Percentiles rank a stretch among this genome's conserved stretches.
Conservation (phyloP, 768 basidiomycete species). For the Tylopilus cervinicoccineus region DNA sequence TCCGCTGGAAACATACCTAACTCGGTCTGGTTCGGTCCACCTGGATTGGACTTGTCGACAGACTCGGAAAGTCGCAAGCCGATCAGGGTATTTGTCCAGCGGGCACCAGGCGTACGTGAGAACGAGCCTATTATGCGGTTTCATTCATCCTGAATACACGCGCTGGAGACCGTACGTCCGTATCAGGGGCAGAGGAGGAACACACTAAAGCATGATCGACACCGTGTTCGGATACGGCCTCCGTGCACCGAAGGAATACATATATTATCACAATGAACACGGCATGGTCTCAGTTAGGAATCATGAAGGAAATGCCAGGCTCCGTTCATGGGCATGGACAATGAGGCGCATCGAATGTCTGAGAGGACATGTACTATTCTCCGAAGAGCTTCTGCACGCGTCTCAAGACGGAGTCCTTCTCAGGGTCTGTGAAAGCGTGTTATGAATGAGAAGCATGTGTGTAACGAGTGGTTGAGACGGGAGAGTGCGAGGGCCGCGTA, state of each 20-base stretch:
- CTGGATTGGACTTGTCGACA: conserved; percentile 25
- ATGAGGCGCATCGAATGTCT: conserved; percentile 14
- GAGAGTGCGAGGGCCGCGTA: conserved; percentile 34
- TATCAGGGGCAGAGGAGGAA: conserved; percentile 9
- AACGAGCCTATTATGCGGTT: conserved; percentile 70
- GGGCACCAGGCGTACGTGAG: conserved; percentile 60
- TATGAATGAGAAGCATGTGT: conserved; percentile 13
- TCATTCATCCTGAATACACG: conserved; percentile 37
- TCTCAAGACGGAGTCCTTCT: conserved; percentile 93
- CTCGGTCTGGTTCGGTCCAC: conserved; percentile 6
- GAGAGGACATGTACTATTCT: conserved; percentile 49
- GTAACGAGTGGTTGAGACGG: not conserved
- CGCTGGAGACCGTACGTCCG: conserved; percentile 7
- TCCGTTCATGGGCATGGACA: conserved; percentile 4
- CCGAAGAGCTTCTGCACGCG: conserved; percentile 96
- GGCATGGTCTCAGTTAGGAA: conserved; percentile 19
- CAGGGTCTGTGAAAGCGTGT: conserved; percentile 62
- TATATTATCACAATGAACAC: conserved; percentile 23
- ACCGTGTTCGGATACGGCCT: conserved; percentile 13
- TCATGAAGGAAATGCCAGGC: conserved; percentile 7
- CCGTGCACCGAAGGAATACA: conserved; percentile 22
- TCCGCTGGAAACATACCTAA: conserved; percentile 1
- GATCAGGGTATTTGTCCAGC: conserved; percentile 67
- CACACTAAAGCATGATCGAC: conserved; percentile 8
- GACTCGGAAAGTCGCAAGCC: conserved; percentile 61